phyloP scores from a whole-genome alignment of 768 basidiomycete species.

The Hirschioporus abietinus region DNA sequence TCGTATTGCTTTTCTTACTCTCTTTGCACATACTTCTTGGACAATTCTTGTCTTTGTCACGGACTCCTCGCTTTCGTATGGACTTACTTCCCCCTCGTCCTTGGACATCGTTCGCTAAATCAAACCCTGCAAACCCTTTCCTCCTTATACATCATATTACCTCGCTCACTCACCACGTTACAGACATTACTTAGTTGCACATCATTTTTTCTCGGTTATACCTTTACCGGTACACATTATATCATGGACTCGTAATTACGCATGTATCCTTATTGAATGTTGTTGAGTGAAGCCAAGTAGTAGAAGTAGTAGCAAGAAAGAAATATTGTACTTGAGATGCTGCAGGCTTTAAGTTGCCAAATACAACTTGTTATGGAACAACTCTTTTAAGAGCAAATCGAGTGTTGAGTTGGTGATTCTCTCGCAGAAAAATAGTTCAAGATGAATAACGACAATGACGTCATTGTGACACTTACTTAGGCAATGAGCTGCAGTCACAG shows the following conservation, averaged over 20 bases:
- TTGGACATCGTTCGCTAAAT: background rate
- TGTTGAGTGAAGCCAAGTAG: background rate
- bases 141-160: background rate
- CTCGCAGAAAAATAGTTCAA: too few species aligned
- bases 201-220: background rate
- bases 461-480: too few species aligned
- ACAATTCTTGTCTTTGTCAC: background rate
- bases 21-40: background rate
- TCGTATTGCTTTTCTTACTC: background rate
- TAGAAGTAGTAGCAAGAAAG: background rate
- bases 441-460: too few species aligned
- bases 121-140: background rate
- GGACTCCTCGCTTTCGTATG: background rate
- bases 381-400: too few species aligned
- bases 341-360: background rate
- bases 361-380: too few species aligned
- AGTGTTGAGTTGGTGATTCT: too few species aligned
- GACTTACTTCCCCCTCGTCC: background rate
- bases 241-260: slow-evolving; percentile 1
- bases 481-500: too few species aligned
- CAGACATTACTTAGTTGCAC: background rate
- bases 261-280: background rate
- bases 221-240: background rate
- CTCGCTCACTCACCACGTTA: background rate
- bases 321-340: background rate